Evolutionary conservation across 108 stramenopile species (phyloP).

Genomic region (Discostella pseudostelligera): DNA sequence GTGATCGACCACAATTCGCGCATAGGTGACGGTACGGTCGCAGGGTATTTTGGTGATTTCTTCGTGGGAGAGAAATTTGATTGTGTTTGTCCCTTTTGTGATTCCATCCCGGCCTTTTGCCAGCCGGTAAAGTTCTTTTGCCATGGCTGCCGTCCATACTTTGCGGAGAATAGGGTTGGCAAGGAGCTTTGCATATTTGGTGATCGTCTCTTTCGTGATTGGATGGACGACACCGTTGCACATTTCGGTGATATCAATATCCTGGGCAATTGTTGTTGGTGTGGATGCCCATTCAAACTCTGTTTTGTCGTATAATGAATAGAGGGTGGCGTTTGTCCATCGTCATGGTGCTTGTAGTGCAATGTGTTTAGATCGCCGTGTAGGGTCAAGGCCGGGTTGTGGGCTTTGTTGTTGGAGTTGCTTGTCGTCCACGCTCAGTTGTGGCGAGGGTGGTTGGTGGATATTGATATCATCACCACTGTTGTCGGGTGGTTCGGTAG

Average conservation of each 20-base stretch:
- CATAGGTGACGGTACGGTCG: not conserved
- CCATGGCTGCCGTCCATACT: not conserved
- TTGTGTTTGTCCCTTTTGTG: not conserved
- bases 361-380: too few species aligned
- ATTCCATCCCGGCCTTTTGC: not conserved
- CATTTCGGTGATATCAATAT: not conserved
- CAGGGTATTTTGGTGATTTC: not conserved
- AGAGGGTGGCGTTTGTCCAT: not conserved
- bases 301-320: not conserved
- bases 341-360: too few species aligned
- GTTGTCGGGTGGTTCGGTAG: not conserved
- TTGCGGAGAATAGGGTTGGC: not conserved
- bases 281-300: not conserved
- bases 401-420: too few species aligned
- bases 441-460: too few species aligned
- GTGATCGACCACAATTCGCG: not conserved
- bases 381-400: too few species aligned
- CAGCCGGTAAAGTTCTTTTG: not conserved
- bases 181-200: not conserved
- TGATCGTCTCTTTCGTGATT: conserved; percentile 1
- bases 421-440: too few species aligned
- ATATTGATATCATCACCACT: not conserved
- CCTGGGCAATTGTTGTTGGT: not conserved
- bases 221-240: conserved; percentile 1
- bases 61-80: not conserved